A percentile compares a stretch with the other conserved stretches of the same genome.
phyloP scores from a whole-genome alignment of 2,329 filamentous ascomycete species.

The Apiospora koreana region DNA sequence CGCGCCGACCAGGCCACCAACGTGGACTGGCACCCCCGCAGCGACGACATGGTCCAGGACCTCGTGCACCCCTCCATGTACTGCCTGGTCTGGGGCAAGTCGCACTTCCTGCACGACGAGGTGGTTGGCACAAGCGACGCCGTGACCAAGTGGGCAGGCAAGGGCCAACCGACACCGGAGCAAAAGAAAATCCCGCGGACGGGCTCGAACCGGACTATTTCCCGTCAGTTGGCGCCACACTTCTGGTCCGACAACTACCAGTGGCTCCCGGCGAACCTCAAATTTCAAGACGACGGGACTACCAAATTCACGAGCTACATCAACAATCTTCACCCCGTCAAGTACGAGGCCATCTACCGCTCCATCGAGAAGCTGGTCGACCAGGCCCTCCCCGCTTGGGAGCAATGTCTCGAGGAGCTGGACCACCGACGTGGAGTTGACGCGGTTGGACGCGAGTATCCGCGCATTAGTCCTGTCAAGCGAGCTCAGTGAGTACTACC shows the following conservation, averaged over 20 bases:
- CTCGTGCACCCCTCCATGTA: constrained; percentile 62
- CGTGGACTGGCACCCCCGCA: constrained; percentile 59
- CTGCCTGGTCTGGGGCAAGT: constrained; percentile 50
- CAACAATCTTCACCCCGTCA: constrained; percentile 44
- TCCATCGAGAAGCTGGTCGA: constrained; percentile 38
- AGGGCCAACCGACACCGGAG: constrained; percentile 22
- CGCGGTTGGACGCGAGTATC: neutral
- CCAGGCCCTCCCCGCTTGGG: constrained; percentile 42
- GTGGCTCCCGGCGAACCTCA: constrained; percentile 44
- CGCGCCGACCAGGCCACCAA: constrained; percentile 41
- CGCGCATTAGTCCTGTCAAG: neutral
- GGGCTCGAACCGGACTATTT: neutral
- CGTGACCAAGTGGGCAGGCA: constrained; percentile 25
- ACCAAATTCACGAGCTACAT: constrained; percentile 44
- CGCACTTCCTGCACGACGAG: neutral
- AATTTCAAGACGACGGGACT: constrained; percentile 27
- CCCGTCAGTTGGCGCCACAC: neutral
- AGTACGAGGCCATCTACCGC: constrained; percentile 33
- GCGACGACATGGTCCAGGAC: constrained; percentile 54
- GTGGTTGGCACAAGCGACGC: constrained; percentile 24
- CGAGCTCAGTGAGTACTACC: neutral
- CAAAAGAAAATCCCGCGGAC: neutral
- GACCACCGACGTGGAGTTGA: neutral
- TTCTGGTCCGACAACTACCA: constrained; percentile 41
- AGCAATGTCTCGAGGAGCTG: constrained; percentile 27